Evolutionary conservation across 2,329 filamentous ascomycete genomes (phyloP).

Genomic region (Pseudocercospora cruenta): DNA sequence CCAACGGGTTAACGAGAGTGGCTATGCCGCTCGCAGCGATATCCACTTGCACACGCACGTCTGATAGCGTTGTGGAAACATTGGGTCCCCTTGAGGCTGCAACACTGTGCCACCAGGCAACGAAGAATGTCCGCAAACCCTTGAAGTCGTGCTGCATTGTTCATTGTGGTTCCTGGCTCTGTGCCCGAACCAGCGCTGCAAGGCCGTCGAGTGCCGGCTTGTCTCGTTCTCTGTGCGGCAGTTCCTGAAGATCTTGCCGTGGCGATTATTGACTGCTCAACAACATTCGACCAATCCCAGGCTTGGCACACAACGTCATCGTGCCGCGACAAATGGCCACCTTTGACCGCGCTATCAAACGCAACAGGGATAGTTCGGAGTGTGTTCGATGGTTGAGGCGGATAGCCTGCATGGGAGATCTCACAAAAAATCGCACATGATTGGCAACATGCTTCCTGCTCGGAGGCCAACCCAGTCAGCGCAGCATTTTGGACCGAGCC

Average conservation of each 20-base stretch:
- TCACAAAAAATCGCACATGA: not conserved
- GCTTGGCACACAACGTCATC: not conserved
- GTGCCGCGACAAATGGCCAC: not conserved
- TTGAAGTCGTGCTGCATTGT: not conserved
- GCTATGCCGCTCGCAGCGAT: not conserved
- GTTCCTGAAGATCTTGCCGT: constrained; percentile 3
- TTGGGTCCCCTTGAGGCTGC: not conserved
- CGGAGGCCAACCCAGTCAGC: constrained; percentile 1
- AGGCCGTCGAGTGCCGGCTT: not conserved
- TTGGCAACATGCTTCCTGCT: constrained; percentile 10
- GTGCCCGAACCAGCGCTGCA: not conserved
- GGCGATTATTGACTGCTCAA: not conserved
- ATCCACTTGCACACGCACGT: not conserved
- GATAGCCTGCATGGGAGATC: constrained; percentile 10
- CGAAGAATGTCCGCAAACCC: not conserved
- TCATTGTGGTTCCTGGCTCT: not conserved
- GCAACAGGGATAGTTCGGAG: constrained; percentile 11
- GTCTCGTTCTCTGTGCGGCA: not conserved
- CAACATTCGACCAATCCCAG: not conserved
- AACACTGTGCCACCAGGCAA: not conserved
- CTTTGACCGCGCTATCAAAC: not conserved
- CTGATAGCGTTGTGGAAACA: not conserved
- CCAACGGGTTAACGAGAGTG: not conserved
- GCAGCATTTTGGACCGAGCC: constrained; percentile 19
- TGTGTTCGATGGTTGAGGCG: constrained; percentile 14